Conservation (phyloP, 2,329 filamentous ascomycete genomes). For the Trichophyton rubrum region DNA sequence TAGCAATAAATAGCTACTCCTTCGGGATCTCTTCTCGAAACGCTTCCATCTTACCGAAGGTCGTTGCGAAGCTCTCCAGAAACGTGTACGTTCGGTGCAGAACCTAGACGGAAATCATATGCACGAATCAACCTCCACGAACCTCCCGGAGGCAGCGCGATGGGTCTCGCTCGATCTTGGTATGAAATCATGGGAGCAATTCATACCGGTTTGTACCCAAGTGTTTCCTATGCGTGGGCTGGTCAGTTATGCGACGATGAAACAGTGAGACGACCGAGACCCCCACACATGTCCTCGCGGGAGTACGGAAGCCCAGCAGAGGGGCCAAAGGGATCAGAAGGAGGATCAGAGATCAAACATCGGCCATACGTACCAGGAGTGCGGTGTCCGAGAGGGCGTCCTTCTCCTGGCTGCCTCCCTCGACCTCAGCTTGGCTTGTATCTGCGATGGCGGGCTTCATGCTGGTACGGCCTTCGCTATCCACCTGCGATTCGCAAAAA, state of each 20-base stretch:
- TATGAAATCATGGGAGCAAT: neutral
- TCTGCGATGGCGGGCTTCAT: neutral
- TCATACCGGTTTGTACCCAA: slow-evolving; percentile 45
- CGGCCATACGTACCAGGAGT: slow-evolving; percentile 22
- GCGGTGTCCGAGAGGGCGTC: slow-evolving; percentile 21
- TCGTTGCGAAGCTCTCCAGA: slow-evolving; percentile 48
- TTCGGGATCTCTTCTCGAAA: too few relatives aligned
- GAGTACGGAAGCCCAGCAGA: neutral
- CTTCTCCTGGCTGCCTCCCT: slow-evolving; percentile 1
- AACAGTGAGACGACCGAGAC: neutral
- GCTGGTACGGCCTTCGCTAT: neutral
- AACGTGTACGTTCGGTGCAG: slow-evolving; percentile 46
- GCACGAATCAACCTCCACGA: neutral
- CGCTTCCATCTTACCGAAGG: slow-evolving; percentile 36
- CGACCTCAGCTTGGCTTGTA: slow-evolving; percentile 3
- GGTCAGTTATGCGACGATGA: slow-evolving; percentile 7
- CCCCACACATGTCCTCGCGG: neutral
- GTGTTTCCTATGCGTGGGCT: slow-evolving; percentile 29
- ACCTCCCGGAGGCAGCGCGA: neutral
- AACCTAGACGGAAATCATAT: slow-evolving; percentile 28
- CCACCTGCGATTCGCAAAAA: neutral
- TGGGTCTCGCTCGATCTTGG: neutral
- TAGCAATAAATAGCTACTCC: neutral
- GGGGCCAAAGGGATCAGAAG: neutral
- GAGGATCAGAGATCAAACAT: neutral